phyloP scores from a whole-genome alignment of 495 filamentous ascomycete species.

The Peziza echinospora region DNA sequence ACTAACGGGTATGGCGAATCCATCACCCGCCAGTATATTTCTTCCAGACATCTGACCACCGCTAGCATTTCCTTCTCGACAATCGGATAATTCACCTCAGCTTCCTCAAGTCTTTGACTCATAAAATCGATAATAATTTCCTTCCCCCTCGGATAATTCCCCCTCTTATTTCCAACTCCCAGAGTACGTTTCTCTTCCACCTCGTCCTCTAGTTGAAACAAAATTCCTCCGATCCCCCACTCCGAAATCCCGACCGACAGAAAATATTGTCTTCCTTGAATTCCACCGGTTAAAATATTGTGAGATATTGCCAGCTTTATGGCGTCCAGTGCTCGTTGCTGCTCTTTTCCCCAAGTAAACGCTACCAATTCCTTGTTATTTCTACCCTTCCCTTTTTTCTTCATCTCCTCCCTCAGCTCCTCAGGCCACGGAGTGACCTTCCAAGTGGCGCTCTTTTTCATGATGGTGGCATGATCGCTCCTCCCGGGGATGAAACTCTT shows the following conservation, averaged over 20 bases:
- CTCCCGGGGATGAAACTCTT: not conserved
- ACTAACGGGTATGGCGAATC: not conserved
- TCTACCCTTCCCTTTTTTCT: not conserved
- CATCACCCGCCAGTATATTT: not conserved
- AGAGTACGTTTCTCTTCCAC: not conserved
- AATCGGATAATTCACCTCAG: not conserved
- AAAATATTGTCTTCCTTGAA: not conserved
- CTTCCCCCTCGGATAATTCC: not conserved
- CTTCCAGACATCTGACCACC: not conserved
- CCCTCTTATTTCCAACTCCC: not conserved
- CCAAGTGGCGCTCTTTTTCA: not conserved
- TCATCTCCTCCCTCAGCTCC: not conserved
- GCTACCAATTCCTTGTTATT: not conserved
- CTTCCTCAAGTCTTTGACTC: not conserved
- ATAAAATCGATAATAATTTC: conserved; percentile 1
- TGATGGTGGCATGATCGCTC: not conserved
- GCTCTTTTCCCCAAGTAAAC: not conserved
- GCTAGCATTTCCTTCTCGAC: not conserved
- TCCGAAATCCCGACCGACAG: not conserved
- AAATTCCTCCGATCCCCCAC: not conserved
- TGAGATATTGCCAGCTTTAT: not conserved
- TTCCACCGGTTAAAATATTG: not conserved
- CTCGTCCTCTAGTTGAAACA: not conserved
- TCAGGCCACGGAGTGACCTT: too few relatives aligned
- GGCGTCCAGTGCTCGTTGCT: not conserved